Conservation (phyloP, 2,329 filamentous ascomycete genomes). For the Epicoccum nigrum region DNA sequence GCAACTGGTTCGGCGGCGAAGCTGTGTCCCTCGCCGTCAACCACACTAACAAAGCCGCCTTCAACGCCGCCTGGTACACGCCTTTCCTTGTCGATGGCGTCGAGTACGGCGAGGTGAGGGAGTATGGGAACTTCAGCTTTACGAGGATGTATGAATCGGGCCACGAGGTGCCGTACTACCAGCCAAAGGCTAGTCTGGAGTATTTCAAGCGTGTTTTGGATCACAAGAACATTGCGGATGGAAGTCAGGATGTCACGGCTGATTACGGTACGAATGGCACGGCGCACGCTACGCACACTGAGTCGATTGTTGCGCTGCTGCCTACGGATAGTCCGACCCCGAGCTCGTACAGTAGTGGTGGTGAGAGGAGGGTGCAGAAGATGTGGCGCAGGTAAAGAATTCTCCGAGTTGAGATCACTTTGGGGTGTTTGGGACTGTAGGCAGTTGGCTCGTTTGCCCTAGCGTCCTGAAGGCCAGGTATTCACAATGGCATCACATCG, state of each 20-base stretch:
- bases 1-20: constrained; percentile 75
- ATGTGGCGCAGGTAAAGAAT: constrained; percentile 1
- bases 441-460: too few relatives aligned
- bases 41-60: constrained; percentile 59
- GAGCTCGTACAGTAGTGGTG: constrained; percentile 12
- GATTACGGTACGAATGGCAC: constrained; percentile 41
- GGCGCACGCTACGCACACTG: constrained; percentile 41
- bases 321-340: constrained; percentile 27
- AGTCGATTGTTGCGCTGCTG: constrained; percentile 37
- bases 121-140: constrained; percentile 51
- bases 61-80: constrained; percentile 73
- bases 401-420: too few relatives aligned
- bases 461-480: too few relatives aligned
- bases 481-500: too few relatives aligned
- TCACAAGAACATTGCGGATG: constrained; percentile 39
- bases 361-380: constrained; percentile 9
- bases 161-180: constrained; percentile 54
- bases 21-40: constrained; percentile 66
- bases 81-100: constrained; percentile 58
- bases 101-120: constrained; percentile 50
- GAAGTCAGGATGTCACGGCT: constrained; percentile 32
- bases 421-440: too few relatives aligned
- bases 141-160: constrained; percentile 48
- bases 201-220: constrained; percentile 38
- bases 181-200: constrained; percentile 40